Base-by-base conservation (phyloP, 805 yeast genomes). In the Ogataea glucozyma region DNA sequence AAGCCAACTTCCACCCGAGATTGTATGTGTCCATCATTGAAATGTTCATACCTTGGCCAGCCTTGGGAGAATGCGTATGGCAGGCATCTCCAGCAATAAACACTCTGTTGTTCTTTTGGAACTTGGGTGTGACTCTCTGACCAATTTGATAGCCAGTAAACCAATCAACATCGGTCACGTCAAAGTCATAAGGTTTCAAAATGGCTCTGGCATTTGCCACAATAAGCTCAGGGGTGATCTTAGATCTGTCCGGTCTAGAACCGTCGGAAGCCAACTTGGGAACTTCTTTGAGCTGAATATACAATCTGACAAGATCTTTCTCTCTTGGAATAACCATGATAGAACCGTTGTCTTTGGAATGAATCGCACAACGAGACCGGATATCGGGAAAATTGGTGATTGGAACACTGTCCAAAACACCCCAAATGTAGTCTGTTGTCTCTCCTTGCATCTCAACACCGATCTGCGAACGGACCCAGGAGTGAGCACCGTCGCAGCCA, bases 21-120 rank as follows among this genome's bases (percentile, higher is more conserved):
- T 58, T 58, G 41, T 31, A 58, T 18, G 60, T 55, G 41, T 58
- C 62, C 50, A 43, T 44, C 53, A 51, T 48, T 4, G 61, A 54
- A 20, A 88, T 87, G 63, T 89, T 89, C 47, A 89, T 75, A 17
- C 97, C 97, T 65, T 90, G 97, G 12, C 97, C 97, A 3, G 96
- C 96, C 46, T 90, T 71, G 3, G 97, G 97, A 60, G 90, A 97
- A 4, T 95, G 85, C 0, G 96, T 82, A 56, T 89, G 97, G 0
- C 96, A 96, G 1, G 97, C 97, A 64, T 89, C 97, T 19, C 97
- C 97, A 3, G 89, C 83, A 13, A 89, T 60, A 43, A 62, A 62
- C n/a, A 62, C 58, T n/a, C 66, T 46, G 41, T 56, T 53, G 35
- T 44, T 26, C 12, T 47, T 48, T 11, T 37, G 42, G 32, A 58